Conservation (phyloP, 495 filamentous ascomycete species). For the Daldinia decipiens region DNA sequence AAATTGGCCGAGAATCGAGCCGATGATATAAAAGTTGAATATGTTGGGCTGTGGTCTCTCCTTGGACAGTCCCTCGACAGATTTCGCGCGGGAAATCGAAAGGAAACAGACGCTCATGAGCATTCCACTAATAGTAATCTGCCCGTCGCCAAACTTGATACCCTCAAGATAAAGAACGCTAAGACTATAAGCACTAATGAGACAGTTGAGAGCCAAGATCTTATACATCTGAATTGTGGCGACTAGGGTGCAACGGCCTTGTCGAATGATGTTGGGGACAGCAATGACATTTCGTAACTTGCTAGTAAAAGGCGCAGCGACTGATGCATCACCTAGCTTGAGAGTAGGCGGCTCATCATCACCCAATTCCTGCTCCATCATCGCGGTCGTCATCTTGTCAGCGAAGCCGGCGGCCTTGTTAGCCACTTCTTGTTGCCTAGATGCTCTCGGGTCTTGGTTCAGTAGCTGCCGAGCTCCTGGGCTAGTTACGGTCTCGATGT, state of each 20-base stretch:
- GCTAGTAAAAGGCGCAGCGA: slow-evolving; percentile 96
- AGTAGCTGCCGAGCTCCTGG: slow-evolving; percentile 76
- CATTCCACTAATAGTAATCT: slow-evolving; percentile 99
- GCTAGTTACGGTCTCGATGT: slow-evolving; percentile 71
- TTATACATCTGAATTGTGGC: slow-evolving; percentile 99
- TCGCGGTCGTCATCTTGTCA: slow-evolving; percentile 84
- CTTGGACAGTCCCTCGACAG: slow-evolving; percentile 94
- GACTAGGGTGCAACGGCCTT: slow-evolving; percentile 95
- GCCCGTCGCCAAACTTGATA: slow-evolving; percentile 99
- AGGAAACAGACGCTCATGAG: slow-evolving; percentile 99
- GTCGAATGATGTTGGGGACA: slow-evolving; percentile 97
- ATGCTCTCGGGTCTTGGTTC: slow-evolving; percentile 63
- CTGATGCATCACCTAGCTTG: slow-evolving; percentile 97
- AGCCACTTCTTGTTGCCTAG: slow-evolving; percentile 70
- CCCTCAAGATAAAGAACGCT: slow-evolving; percentile 96
- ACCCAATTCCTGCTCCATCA: slow-evolving; percentile 91
- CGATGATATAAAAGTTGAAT: slow-evolving; percentile 99
- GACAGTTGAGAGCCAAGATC: slow-evolving; percentile 96
- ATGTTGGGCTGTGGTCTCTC: slow-evolving; percentile 98
- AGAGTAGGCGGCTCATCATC: slow-evolving; percentile 93
- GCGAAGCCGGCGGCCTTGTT: slow-evolving; percentile 80
- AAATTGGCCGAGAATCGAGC: slow-evolving; percentile 96
- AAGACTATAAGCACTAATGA: slow-evolving; percentile 98
- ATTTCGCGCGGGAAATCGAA: slow-evolving; percentile 93
- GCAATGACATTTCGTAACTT: slow-evolving; percentile 97